Base-by-base conservation (phyloP, 106 monocot genomes). In the Acorus gramineus region DNA sequence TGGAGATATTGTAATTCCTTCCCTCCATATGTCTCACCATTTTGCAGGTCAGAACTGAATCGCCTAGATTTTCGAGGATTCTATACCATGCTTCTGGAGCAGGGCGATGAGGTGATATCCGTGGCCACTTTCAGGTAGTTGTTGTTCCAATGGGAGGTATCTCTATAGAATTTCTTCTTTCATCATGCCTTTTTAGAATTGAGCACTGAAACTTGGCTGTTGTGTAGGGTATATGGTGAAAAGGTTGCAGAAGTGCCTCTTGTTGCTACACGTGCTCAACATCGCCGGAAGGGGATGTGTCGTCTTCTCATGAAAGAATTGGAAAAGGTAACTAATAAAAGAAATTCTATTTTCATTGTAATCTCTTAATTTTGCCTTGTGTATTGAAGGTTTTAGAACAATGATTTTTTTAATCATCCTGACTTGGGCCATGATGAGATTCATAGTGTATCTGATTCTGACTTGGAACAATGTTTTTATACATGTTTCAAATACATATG, bases 41-140 rank as follows among this genome's bases (percentile, higher is more conserved):
- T 3, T 43, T 63, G 54, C 77, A 87, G 86, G 59, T 92, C 87
- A 57, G 80, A 87, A 52, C 79, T 92, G 47, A 85, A 71, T 5
- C 54, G 92, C 13, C 50, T 92, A 10, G 75, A 92, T 56, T 92
- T 85, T 71, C 76, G 81, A 78, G 92, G 92, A 61, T 92, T 87
- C 50, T 92, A 92, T 65, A 82, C 87, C 45, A 82, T 92, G 57
- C 52, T 87, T 66, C 61, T 92, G 47, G 80, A 87, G 65, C 82
- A 60, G 52, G 82, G 62, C 55, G 87, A 85, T 68, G 92, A 84
- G 72, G 10, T 92, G 28, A 65, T 92, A 56, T 69, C 79, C 57
- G 82, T 78, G 9, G 87, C 92, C 8, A 70, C 81, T 56, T 75
- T 92, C 53, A 87, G 86, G 86, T 87, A 65, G 28, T 47, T 70